Conservation (phyloP, 164 flowering plant species). For the Taxillus chinensis region DNA sequence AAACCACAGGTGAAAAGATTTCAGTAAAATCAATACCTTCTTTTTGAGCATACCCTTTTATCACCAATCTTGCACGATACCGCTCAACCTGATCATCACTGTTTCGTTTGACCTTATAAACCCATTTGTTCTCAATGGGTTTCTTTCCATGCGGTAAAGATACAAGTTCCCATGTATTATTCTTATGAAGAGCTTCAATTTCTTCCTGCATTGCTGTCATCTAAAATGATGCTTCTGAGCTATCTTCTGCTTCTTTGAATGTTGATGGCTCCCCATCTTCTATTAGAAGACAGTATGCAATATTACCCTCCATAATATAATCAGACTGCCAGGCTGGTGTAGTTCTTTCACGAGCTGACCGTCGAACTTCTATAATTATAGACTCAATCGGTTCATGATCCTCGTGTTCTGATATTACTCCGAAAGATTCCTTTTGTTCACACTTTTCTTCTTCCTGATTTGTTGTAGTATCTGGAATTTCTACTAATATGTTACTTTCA, state of each 20-base stretch:
- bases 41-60: too few relatives aligned
- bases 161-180: too few relatives aligned
- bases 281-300: slow-evolving; percentile 12
- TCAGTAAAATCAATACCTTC: too few relatives aligned
- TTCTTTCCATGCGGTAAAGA: too few relatives aligned
- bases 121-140: neutral
- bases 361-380: neutral
- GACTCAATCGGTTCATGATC: neutral
- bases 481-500: neutral
- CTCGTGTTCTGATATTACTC: neutral
- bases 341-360: slow-evolving; percentile 4
- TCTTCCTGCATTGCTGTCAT: slow-evolving; percentile 3
- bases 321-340: slow-evolving; percentile 5
- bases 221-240: neutral
- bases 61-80: too few relatives aligned
- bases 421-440: neutral
- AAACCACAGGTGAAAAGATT: too few relatives aligned
- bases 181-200: neutral
- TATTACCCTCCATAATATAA: neutral
- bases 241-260: neutral
- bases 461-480: too few relatives aligned
- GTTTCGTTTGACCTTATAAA: too few relatives aligned
- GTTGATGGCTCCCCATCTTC: slow-evolving; percentile 13
- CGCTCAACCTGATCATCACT: too few relatives aligned
- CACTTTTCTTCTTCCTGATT: neutral